Percentiles rank a stretch among this genome's conserved stretches.
phyloP scores from a whole-genome alignment of 176 grass and related monocot genomes.

The Phragmites australis region DNA sequence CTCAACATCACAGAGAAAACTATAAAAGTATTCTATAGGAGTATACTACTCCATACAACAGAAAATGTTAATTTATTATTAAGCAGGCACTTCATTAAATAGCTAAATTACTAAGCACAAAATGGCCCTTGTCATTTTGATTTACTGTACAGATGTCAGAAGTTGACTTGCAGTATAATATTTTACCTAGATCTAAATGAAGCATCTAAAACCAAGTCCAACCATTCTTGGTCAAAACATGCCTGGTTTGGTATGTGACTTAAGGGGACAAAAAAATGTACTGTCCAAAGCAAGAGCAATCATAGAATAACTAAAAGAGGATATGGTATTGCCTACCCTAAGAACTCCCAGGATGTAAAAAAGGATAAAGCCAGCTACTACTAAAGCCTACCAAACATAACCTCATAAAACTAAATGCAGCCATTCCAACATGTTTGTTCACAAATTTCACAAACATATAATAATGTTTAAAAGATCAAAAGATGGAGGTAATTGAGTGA shows the following conservation, averaged over 20 bases:
- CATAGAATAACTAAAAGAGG: conserved; percentile 17
- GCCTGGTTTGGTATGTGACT: not conserved
- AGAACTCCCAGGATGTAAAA: not conserved
- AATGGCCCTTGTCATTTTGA: not conserved
- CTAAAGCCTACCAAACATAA: not conserved
- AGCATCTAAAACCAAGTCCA: not conserved
- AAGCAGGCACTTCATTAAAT: conserved; percentile 7
- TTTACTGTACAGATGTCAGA: not conserved
- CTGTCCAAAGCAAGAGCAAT: conserved; percentile 10
- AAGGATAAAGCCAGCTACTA: conserved; percentile 8
- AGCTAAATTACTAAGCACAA: not conserved
- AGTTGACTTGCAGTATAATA: conserved; percentile 29
- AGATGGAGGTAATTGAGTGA: not conserved
- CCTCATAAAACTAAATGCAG: not conserved
- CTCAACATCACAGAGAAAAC: not conserved
- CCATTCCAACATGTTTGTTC: not conserved
- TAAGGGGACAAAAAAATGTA: not conserved
- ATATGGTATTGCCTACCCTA: not conserved
- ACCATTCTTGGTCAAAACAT: conserved; percentile 32
- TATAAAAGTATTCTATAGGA: not conserved
- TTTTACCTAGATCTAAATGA: conserved; percentile 25
- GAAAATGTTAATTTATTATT: not conserved
- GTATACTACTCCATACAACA: not conserved
- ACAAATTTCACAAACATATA: conserved; percentile 7
- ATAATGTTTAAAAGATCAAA: conserved; percentile 11